These are phyloP conservation scores for Pseudofabraea citricarpa DNA, from an alignment of 2,329 filamentous ascomycete species.

Conservation along the genomic window DNA sequence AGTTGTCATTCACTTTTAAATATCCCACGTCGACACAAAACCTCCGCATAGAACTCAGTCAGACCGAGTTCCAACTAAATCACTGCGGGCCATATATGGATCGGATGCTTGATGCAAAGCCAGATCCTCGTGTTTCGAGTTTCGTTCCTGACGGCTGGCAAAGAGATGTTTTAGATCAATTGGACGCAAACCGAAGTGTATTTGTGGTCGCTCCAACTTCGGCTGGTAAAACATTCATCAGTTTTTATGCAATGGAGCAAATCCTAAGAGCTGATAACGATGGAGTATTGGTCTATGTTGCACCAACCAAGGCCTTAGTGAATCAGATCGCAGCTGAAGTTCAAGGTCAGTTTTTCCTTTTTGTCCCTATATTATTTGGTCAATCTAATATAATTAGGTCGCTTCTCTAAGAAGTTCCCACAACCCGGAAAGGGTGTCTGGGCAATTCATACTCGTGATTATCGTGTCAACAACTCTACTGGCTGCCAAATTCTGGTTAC, in stretches of 20 bases:
- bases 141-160: slow-evolving; percentile 79
- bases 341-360: slow-evolving; percentile 55
- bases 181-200: slow-evolving; percentile 65
- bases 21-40: slow-evolving; percentile 26
- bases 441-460: slow-evolving; percentile 74
- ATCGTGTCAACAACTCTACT: slow-evolving; percentile 67
- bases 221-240: slow-evolving; percentile 79
- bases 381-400: too few species aligned
- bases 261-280: slow-evolving; percentile 64
- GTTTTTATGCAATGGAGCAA: slow-evolving; percentile 79
- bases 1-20: slow-evolving; percentile 41
- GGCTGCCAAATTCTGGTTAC: slow-evolving; percentile 74
- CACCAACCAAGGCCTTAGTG: slow-evolving; percentile 75
- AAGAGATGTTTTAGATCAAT: slow-evolving; percentile 64
- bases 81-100: slow-evolving; percentile 72
- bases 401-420: slow-evolving; percentile 60
- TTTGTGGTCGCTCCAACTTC: slow-evolving; percentile 76
- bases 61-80: slow-evolving; percentile 60
- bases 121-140: slow-evolving; percentile 59
- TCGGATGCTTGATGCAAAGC: slow-evolving; percentile 63
- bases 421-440: slow-evolving; percentile 64
- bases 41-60: slow-evolving; percentile 30
- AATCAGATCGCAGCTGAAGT: slow-evolving; percentile 81
- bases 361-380: too few species aligned
- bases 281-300: slow-evolving; percentile 71